Base-by-base conservation (phyloP, 75 land plant genomes). In the Pinus taeda region DNA sequence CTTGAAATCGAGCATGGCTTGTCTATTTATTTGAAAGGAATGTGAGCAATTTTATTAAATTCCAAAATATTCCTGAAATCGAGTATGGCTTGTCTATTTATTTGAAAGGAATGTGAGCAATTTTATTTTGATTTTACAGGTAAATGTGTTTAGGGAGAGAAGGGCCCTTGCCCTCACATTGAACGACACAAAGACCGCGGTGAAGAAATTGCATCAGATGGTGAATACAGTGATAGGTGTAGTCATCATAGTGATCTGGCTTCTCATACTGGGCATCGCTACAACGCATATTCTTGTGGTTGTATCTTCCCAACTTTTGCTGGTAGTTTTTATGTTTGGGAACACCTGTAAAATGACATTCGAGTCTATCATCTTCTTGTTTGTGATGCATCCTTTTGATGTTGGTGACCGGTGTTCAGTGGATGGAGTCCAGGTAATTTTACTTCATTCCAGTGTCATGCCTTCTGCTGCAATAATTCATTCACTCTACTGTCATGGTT, bases 181-280 rank as follows among this genome's bases (percentile, higher is more conserved):
- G 60, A 95, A 95, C 75, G 99, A 97, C 60, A 97, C 98, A 0
- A 95, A 97, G 77, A 93, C 98, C n/a, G 99, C 98, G 4, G 96
- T 97, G 12, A 91, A 93, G 45, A 90, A 86, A 79, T 90, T 97
- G 11, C 93, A 97, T 71, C 83, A 87, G 14, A 86, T 95, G 78
- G 83, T 85, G 21, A 91, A 93, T 57, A 57, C 85, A 0, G 70
- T 93, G 13, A 81, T 95, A 57, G 77, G 75, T 37, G 75, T 91
- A 9, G 79, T 97, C 57, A 85, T 95, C 57, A 2, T 84, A 0
- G 69, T 90, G 39, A 83, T 93, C 12, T 89, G 88, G 87, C 89
- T 97, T 12, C 75, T 97, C 5, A 83, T 97, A n/a, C 82, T 97
- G 59, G 92, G 84, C 21, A 87, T 97, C 57, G 96, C 99, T 11